Conservation (phyloP, 148 eudicot genomes). For the Hydrangea macrophylla region DNA sequence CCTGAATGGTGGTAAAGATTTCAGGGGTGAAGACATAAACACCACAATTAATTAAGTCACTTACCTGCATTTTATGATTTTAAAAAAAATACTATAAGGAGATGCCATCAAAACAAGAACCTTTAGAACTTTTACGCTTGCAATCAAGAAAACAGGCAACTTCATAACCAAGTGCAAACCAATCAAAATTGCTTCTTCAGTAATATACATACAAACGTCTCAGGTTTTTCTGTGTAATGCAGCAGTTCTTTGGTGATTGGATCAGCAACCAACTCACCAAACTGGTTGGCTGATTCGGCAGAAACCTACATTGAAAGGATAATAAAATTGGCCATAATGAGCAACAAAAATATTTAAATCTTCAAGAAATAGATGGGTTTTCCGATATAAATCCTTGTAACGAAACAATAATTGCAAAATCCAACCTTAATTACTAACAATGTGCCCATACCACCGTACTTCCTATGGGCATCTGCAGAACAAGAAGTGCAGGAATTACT, state of each 20-base stretch:
- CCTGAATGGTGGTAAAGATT: constrained; percentile 59
- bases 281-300: constrained; percentile 91
- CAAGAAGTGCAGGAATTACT: background rate
- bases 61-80: constrained; percentile 62
- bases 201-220: constrained; percentile 79
- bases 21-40: constrained; percentile 83
- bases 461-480: constrained; percentile 66
- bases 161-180: constrained; percentile 5
- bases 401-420: background rate
- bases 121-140: too few species aligned
- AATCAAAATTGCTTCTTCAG: background rate
- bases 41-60: constrained; percentile 87
- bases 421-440: constrained; percentile 79
- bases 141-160: constrained; percentile 2
- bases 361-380: background rate
- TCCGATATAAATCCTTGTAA: background rate
- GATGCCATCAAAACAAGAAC: constrained; percentile 8
- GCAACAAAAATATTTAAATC: constrained; percentile 5
- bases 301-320: constrained; percentile 58
- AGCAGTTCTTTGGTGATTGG: constrained; percentile 72
- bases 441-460: constrained; percentile 84
- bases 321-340: background rate
- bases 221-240: constrained; percentile 98
- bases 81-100: constrained; percentile 11
- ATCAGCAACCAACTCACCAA: constrained; percentile 93